Evolutionary conservation across 2,329 filamentous ascomycete genomes (phyloP), one percentile per base, ranked within the genome.

Genomic region (Alternaria dauci): DNA sequence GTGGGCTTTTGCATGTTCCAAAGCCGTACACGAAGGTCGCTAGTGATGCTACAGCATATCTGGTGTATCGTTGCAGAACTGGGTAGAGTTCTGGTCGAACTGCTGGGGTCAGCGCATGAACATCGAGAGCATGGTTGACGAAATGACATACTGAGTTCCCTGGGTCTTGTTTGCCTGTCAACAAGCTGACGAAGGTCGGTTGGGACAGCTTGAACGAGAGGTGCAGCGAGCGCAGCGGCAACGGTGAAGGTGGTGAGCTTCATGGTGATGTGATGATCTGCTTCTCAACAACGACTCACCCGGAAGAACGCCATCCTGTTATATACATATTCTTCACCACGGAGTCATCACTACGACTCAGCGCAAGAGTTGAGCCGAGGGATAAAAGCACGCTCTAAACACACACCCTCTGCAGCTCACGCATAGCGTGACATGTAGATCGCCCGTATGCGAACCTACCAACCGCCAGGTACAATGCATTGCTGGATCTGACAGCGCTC

Each of bases 11-110:
- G 28, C 65, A 68, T 7, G 32, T 55, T 25, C 61, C 65, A 1
- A 59, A 39, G 25, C 61, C 57, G 41, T 64, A 68, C 16, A 59
- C 59, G 28, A 68, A 66, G 14, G 63, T 61, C 30, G 61, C 61
- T 8, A 66, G 61, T 6, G 63, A 58, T 23, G 65, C 65, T 3
- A 60, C 63, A 4, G 65, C 61, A 25, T 61, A 68, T 20, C 61
- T 53, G n/a, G 63, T 68, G 46, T 68, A 66, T 12, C 65, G 53
- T 42, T 64, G 63, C 5, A 66, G 48, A 5, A 57, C 26, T 2
- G 63, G 58, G 23, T 58, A 68, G 14, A 62, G 34, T 14, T 26
- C 38, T 1, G 65, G 52, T 2, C 66, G 48, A 2, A 67, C 65
- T 67, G 30, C 4, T 23, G 1, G 1, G 6, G 39, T 58, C 9